Percentiles rank a stretch among this genome's conserved stretches.
Conservation (phyloP, 768 basidiomycete species). For the Pulveroboletus sp. region DNA sequence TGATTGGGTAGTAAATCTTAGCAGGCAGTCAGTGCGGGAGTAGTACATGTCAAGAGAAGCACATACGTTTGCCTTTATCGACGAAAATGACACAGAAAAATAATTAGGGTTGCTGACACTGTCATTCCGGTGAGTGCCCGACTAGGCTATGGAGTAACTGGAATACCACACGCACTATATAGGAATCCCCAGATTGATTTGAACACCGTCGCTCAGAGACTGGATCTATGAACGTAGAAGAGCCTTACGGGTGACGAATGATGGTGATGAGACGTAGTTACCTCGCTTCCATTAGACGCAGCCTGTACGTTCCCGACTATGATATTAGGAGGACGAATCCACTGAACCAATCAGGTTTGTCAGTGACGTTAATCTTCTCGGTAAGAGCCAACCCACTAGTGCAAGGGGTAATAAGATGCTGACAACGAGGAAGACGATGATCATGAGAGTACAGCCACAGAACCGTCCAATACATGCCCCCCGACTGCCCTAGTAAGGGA, state of each 20-base stretch:
- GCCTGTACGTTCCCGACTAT: constrained; percentile 45
- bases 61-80: constrained; percentile 56
- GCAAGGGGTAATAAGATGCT: constrained; percentile 63
- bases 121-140: constrained; percentile 6
- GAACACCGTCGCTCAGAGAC: constrained; percentile 39
- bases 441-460: constrained; percentile 72
- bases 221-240: constrained; percentile 32
- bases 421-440: constrained; percentile 55
- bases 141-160: neutral
- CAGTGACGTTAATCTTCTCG: neutral
- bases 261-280: constrained; percentile 26
- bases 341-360: constrained; percentile 40
- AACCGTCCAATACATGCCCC: constrained; percentile 61
- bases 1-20: constrained; percentile 73
- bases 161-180: constrained; percentile 48
- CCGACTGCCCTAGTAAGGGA: constrained; percentile 47
- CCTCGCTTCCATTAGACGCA: constrained; percentile 40
- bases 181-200: constrained; percentile 57
- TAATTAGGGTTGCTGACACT: constrained; percentile 83
- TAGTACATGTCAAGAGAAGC: neutral
- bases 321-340: constrained; percentile 71
- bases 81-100: constrained; percentile 62
- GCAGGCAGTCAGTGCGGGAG: constrained; percentile 2
- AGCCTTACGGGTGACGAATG: constrained; percentile 17
- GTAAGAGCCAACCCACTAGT: constrained; percentile 44